Evolutionary conservation across 192 early-diverging fungal species (phyloP).

Genomic region (Thamnidium elegans): DNA sequence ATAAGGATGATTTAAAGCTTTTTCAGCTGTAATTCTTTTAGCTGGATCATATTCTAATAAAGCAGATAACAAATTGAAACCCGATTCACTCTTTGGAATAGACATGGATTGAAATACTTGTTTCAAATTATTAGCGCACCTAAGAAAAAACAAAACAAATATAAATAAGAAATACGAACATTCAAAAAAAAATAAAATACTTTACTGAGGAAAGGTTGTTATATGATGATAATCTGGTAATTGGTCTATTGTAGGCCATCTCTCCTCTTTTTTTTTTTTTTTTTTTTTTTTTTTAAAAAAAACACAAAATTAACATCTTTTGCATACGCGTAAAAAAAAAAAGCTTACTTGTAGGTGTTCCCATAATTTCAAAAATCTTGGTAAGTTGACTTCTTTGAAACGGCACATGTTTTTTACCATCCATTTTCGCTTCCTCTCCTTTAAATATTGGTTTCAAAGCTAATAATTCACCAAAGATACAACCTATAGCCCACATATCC

Average conservation of each 20-base stretch:
- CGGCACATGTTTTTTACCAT: constrained; percentile 75
- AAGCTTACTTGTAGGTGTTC: constrained; percentile 69
- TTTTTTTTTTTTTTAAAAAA: constrained; percentile 2
- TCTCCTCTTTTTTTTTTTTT: too few species aligned
- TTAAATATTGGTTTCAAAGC: constrained; percentile 81
- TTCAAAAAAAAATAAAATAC: neutral
- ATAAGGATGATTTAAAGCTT: constrained; percentile 79
- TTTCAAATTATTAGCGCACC: constrained; percentile 43
- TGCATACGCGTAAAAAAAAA: constrained; percentile 22
- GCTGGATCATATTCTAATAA: constrained; percentile 83
- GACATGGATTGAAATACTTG: constrained; percentile 40
- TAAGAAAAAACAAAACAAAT: neutral
- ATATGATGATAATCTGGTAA: constrained; percentile 68
- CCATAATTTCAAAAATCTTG: constrained; percentile 84
- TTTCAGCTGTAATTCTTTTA: constrained; percentile 69
- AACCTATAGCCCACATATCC: constrained; percentile 82
- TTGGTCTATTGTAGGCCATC: constrained; percentile 70
- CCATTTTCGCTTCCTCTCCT: constrained; percentile 86
- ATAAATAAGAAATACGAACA: neutral
- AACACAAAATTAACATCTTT: neutral
- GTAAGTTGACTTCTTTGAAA: constrained; percentile 84
- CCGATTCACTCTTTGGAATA: constrained; percentile 37
- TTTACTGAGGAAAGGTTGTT: constrained; percentile 58
- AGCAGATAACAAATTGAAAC: constrained; percentile 65
- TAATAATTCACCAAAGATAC: constrained; percentile 93